phyloP scores from a whole-genome alignment of 2,329 filamentous ascomycete genomes.

The Ophiostoma triangulosporum region DNA sequence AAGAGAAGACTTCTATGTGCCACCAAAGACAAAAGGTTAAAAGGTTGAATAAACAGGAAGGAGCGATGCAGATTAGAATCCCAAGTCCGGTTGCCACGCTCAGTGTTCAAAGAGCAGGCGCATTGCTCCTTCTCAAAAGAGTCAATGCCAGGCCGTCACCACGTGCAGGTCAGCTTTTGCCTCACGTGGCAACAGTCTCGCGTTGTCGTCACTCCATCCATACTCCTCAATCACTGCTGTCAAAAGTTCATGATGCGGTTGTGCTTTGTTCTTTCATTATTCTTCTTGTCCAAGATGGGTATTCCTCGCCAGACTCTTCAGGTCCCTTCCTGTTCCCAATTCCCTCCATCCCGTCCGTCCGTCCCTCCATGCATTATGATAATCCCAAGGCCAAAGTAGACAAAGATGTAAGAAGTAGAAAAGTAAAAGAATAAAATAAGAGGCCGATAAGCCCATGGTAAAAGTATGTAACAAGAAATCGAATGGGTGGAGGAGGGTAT shows the following conservation, averaged over 20 bases:
- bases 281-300: slow-evolving; percentile 1
- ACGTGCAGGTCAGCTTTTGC: background rate
- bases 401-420: background rate
- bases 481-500: slow-evolving; percentile 1
- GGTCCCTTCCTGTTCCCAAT: background rate
- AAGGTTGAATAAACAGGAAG: no score
- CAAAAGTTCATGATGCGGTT: background rate
- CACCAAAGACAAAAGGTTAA: no score
- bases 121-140: no score
- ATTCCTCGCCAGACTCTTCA: background rate
- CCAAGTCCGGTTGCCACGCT: no score
- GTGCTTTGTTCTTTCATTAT: background rate
- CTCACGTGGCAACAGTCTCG: background rate
- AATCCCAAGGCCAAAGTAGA: background rate
- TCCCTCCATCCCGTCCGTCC: background rate
- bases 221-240: background rate
- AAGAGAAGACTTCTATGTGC: no score
- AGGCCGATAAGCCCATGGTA: background rate
- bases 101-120: no score
- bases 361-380: background rate
- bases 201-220: background rate
- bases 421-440: background rate
- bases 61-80: no score
- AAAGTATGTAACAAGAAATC: background rate
- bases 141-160: no score